phyloP scores from a whole-genome alignment of 768 basidiomycete genomes.

The Mrakia frigida region DNA sequence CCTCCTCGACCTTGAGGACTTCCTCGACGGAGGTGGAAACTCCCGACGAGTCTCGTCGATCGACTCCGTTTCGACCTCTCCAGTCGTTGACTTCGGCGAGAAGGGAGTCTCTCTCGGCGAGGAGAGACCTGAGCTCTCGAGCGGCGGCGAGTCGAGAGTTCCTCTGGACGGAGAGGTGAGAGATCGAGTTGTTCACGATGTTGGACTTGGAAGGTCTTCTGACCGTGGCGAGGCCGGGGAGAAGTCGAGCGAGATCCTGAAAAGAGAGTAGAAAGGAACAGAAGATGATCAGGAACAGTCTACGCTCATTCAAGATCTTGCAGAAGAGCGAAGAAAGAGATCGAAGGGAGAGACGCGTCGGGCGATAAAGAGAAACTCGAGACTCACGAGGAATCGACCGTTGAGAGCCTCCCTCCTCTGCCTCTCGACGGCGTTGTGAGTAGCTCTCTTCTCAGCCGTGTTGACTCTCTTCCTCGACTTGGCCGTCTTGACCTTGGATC shows the following conservation, averaged over 20 bases:
- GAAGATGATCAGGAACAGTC: constrained; percentile 19
- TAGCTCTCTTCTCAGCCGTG: constrained; percentile 91
- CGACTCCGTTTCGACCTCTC: constrained; percentile 71
- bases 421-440: constrained; percentile 95
- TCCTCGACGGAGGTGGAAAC: constrained; percentile 62
- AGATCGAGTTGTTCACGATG: constrained; percentile 93
- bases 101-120: constrained; percentile 76
- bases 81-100: constrained; percentile 90
- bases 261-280: not conserved
- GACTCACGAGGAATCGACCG: constrained; percentile 73
- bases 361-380: not conserved
- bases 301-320: not conserved
- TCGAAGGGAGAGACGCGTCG: not conserved
- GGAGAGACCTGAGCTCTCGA: constrained; percentile 71
- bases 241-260: constrained; percentile 82
- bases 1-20: constrained; percentile 36
- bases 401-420: constrained; percentile 89
- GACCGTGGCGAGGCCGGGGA: constrained; percentile 84
- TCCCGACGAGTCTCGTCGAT: constrained; percentile 65
- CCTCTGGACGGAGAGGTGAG: constrained; percentile 60
- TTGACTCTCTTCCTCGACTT: constrained; percentile 86
- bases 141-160: constrained; percentile 75
- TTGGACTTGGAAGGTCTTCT: constrained; percentile 92
- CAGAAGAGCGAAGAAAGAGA: not conserved
- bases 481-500: constrained; percentile 27